Conservation (phyloP, 805 yeast genomes). For the Lipomyces spencermartinsiae region DNA sequence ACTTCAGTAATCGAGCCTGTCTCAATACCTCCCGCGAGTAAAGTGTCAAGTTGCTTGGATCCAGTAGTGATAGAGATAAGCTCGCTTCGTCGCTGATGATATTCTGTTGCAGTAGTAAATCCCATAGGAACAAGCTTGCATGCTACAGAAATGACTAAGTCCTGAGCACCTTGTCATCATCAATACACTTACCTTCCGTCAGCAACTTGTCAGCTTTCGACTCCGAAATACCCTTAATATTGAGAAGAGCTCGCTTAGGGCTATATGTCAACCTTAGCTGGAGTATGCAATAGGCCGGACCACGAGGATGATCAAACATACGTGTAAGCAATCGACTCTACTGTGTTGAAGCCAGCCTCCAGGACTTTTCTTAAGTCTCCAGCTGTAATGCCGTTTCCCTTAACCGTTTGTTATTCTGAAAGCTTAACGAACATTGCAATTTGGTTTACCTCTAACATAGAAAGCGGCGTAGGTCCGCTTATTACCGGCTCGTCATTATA, state of each 20-base stretch:
- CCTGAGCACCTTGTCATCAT: not conserved
- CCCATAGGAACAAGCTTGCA: constrained; percentile 91
- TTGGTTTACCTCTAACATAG: constrained; percentile 32
- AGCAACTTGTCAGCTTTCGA: constrained; percentile 89
- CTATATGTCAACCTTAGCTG: constrained; percentile 36
- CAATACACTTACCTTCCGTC: constrained; percentile 53
- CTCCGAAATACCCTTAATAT: constrained; percentile 91
- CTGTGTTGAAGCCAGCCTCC: constrained; percentile 86
- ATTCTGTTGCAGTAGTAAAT: constrained; percentile 95
- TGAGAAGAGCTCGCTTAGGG: constrained; percentile 76
- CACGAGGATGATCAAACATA: constrained; percentile 38
- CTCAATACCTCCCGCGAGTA: constrained; percentile 95
- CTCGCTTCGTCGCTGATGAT: constrained; percentile 86
- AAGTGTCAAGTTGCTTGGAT: constrained; percentile 88
- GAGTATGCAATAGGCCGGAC: not conserved
- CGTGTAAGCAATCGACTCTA: constrained; percentile 91
- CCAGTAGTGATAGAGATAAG: constrained; percentile 95
- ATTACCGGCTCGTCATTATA: constrained; percentile 29
- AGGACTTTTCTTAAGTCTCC: constrained; percentile 79
- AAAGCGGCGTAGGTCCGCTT: constrained; percentile 38
- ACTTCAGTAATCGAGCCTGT: constrained; percentile 97
- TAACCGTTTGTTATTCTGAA: constrained; percentile 19
- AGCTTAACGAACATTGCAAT: not conserved
- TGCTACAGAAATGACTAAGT: constrained; percentile 51
- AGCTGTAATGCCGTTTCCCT: constrained; percentile 84